These are phyloP conservation scores for Cephalotrichum gorgonifer DNA, from an alignment of 2,329 filamentous ascomycete genomes.

Conservation along the genomic window DNA sequence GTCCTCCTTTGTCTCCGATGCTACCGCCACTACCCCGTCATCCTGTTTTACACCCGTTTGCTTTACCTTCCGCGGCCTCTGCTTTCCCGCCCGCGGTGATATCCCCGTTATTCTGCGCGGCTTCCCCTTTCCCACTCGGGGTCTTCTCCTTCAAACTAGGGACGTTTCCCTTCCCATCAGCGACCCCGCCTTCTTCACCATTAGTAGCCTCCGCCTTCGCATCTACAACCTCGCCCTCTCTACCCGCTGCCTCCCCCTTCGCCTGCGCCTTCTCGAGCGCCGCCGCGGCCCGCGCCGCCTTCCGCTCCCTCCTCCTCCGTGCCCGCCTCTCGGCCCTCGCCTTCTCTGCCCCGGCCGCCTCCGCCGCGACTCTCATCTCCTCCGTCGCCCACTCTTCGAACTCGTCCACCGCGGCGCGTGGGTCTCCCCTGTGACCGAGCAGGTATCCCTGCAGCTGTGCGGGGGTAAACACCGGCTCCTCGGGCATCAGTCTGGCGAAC, in stretches of 20 bases:
- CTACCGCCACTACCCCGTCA: no score
- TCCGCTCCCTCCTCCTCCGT: background rate
- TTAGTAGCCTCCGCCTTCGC: background rate
- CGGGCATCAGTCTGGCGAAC: constrained; percentile 42
- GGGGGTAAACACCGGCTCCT: constrained; percentile 35
- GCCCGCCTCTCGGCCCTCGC: background rate
- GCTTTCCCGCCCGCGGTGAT: no score
- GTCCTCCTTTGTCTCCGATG: no score
- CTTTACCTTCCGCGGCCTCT: no score
- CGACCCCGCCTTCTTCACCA: no score
- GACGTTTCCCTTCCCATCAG: no score
- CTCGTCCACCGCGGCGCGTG: constrained; percentile 20
- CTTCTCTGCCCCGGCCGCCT: background rate
- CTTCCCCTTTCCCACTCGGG: no score
- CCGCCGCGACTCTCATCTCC: constrained; percentile 18
- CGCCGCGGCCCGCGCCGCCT: constrained; percentile 38
- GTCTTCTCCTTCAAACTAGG: no score
- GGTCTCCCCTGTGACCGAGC: constrained; percentile 17
- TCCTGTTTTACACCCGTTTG: no score
- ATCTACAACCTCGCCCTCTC: background rate
- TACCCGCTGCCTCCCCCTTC: background rate
- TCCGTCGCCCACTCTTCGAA: constrained; percentile 30
- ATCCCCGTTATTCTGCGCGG: no score
- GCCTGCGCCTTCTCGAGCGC: background rate
- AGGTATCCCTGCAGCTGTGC: constrained; percentile 58